Base-by-base conservation (phyloP, 2,329 filamentous ascomycete genomes). In the Ophiobolus disseminans region DNA sequence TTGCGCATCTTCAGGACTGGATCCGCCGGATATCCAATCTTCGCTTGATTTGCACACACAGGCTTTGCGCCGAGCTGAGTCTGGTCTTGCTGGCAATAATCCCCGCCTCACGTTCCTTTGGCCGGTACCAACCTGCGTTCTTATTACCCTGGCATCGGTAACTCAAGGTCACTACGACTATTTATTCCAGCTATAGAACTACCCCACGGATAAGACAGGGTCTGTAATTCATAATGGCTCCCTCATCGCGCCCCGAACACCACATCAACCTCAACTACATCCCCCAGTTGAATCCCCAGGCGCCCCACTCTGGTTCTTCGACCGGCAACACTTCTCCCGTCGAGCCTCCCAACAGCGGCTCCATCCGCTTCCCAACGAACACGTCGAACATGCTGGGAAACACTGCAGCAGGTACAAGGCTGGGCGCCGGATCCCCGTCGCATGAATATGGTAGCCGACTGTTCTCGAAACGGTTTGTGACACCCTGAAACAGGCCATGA, bases 401-500 rank as follows among this genome's bases (percentile, higher is more conserved):
- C 47, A 78, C 82, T 46, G 77, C 83, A 46, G 80, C 80, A 55
- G 78, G 76, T 67, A 78, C 80, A 60, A 80, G 93, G 78, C 89
- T 93, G 69, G 91, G 92, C 80, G 86, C 91, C 80, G 92, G 92
- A 73, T 99, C 94, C 82, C 94, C 94, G 66, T 97, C 92, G 76
- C 92, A 96, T 79, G 94, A 97, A 62, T 85, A 91, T 69, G 86
- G 69, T 50, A 61, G 87, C 71, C 84, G 93, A 65, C 80, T 97
- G 51, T 97, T 89, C 76, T 91, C 91, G 55, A 97, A 97, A 80
- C 87, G 94, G 91, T 96, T 84, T 69, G 86, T 78, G 58, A 49
- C 57, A 60, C 50, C 49, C 55, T 69, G 63, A 58, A 70, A 70
- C 66, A 62, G 47, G 47, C 38, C 51, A 55, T 48, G 40, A 53